These are phyloP conservation scores for Globisporangium viniferum DNA, from an alignment of 352 stramenopile genomes.

Conservation along the genomic window DNA sequence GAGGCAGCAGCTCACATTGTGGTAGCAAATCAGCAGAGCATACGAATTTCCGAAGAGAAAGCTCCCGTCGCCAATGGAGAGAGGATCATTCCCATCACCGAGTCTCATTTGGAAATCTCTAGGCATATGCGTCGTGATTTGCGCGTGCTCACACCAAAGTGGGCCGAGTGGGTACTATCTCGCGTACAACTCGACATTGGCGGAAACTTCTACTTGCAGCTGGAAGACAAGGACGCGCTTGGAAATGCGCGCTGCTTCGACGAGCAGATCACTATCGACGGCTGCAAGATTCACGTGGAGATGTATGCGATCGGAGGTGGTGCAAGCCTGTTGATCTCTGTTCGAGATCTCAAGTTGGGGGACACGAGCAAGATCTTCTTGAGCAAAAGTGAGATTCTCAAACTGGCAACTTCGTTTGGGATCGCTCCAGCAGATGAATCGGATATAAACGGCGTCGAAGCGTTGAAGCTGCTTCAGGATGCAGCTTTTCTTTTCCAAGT, in stretches of 20 bases:
- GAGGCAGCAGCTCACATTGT: slow-evolving; percentile 26
- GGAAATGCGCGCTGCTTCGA: slow-evolving; percentile 22
- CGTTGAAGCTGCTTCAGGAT: slow-evolving; percentile 24
- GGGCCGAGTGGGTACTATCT: slow-evolving; percentile 36
- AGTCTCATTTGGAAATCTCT: slow-evolving; percentile 21
- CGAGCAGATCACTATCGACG: slow-evolving; percentile 13
- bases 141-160: slow-evolving; percentile 29
- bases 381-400: slow-evolving; percentile 7
- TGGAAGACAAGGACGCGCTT: slow-evolving; percentile 16
- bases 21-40: neutral
- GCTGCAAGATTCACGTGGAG: slow-evolving; percentile 15
- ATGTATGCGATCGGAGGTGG: slow-evolving; percentile 21
- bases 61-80: neutral
- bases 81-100: slow-evolving; percentile 18
- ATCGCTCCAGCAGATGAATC: no score
- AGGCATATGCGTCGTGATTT: slow-evolving; percentile 30
- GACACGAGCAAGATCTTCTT: slow-evolving; percentile 16
- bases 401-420: slow-evolving; percentile 2
- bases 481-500: slow-evolving; percentile 29
- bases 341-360: slow-evolving; percentile 4
- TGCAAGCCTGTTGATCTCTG: slow-evolving; percentile 25
- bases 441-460: neutral
- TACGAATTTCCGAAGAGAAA: neutral
- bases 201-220: slow-evolving; percentile 24
- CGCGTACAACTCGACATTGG: slow-evolving; percentile 24